These are phyloP conservation scores for Bolboschoenus planiculmis DNA, from an alignment of 176 grass and related monocot genomes.

Conservation along the genomic window DNA sequence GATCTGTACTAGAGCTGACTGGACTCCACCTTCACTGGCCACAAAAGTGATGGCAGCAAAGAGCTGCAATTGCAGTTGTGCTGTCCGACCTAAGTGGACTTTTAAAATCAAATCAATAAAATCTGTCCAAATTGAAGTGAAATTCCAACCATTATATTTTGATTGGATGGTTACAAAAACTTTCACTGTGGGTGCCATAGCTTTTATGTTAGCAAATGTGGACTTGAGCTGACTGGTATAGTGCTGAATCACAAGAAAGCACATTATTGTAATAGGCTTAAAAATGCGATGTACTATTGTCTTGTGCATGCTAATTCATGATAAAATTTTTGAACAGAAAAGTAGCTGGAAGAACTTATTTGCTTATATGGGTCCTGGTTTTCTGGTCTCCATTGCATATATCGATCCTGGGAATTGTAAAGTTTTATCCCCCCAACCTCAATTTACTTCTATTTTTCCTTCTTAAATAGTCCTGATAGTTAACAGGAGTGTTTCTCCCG, in stretches of 20 bases:
- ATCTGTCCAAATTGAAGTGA: background rate
- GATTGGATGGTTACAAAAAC: background rate
- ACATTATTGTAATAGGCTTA: background rate
- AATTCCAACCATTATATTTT: slow-evolving; percentile 6
- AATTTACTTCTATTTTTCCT: background rate
- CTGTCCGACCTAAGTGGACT: background rate
- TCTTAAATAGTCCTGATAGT: background rate
- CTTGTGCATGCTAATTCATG: slow-evolving; percentile 12
- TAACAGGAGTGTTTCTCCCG: background rate
- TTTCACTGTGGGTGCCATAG: background rate
- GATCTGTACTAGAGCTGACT: background rate
- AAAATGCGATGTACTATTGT: background rate
- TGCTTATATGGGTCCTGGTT: slow-evolving; percentile 89
- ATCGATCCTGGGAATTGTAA: slow-evolving; percentile 99
- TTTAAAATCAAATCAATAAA: background rate
- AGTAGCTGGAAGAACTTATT: slow-evolving; percentile 91
- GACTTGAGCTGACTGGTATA: background rate
- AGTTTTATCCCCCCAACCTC: background rate
- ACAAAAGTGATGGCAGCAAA: no score
- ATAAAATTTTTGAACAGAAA: slow-evolving; percentile 44
- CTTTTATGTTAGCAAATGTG: background rate
- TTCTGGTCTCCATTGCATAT: slow-evolving; percentile 93
- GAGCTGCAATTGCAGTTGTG: no score
- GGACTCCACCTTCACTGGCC: background rate
- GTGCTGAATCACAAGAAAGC: background rate